These are phyloP conservation scores for Lactarius quietus DNA, from an alignment of 768 basidiomycete genomes.

Conservation along the genomic window DNA sequence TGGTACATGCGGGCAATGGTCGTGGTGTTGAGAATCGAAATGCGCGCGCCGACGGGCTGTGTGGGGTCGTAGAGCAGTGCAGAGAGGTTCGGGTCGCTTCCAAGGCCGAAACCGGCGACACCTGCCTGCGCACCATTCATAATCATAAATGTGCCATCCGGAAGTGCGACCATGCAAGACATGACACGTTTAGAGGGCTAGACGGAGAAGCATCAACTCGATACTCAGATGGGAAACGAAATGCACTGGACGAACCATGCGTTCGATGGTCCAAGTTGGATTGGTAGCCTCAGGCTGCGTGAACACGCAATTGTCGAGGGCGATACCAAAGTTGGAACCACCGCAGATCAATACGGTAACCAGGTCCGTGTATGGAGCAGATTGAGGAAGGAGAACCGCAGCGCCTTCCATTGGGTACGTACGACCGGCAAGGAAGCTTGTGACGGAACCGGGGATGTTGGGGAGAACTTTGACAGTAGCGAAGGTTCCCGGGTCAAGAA, in stretches of 20 bases:
- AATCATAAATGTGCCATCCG: slow-evolving; percentile 74
- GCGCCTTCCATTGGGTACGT: slow-evolving; percentile 77
- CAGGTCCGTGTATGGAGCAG: slow-evolving; percentile 71
- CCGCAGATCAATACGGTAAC: slow-evolving; percentile 71
- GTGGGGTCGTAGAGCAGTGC: slow-evolving; percentile 71
- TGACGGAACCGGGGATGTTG: slow-evolving; percentile 72
- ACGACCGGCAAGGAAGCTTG: slow-evolving; percentile 66
- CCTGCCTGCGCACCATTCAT: slow-evolving; percentile 71
- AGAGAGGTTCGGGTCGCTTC: slow-evolving; percentile 53
- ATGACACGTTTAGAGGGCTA: slow-evolving; percentile 73
- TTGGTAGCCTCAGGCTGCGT: slow-evolving; percentile 62
- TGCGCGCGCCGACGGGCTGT: slow-evolving; percentile 52
- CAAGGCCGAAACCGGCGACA: slow-evolving; percentile 71
- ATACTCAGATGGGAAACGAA: neutral
- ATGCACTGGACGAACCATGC: slow-evolving; percentile 55
- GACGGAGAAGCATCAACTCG: neutral
- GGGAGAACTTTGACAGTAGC: slow-evolving; percentile 56
- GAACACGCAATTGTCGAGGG: slow-evolving; percentile 67
- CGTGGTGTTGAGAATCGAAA: slow-evolving; percentile 63
- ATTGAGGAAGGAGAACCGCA: slow-evolving; percentile 63
- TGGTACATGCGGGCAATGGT: slow-evolving; percentile 76
- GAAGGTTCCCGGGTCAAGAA: slow-evolving; percentile 65
- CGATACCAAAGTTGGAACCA: slow-evolving; percentile 57
- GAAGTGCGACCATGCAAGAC: slow-evolving; percentile 68
- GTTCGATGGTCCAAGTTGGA: slow-evolving; percentile 66